These are phyloP conservation scores for Chytriomyces sp. DNA, from an alignment of 192 early-diverging fungal genomes.

Conservation along the genomic window DNA sequence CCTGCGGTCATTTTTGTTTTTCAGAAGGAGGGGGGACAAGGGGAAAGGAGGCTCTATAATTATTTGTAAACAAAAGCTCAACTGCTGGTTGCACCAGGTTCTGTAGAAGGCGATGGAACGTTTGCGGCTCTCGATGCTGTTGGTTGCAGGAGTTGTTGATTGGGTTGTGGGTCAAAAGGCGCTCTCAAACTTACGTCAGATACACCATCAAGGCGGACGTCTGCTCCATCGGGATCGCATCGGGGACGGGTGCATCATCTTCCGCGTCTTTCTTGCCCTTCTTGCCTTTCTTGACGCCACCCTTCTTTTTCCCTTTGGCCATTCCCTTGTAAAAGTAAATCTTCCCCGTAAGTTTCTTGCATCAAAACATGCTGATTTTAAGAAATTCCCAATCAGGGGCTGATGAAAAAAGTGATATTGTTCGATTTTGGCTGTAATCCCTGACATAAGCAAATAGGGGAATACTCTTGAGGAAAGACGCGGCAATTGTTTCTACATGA, in stretches of 20 bases:
- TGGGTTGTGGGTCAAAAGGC: neutral
- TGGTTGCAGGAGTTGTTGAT: neutral
- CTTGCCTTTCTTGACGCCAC: neutral
- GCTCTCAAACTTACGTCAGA: conserved; percentile 6
- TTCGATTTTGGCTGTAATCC: too few species aligned
- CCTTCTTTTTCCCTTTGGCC: neutral
- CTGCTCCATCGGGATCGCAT: conserved; percentile 14
- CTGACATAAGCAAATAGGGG: too few species aligned
- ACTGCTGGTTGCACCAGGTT: conserved; percentile 21
- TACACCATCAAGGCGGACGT: conserved; percentile 2
- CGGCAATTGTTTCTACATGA: too few species aligned
- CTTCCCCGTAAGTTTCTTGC: too few species aligned
- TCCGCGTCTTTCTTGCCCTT: neutral
- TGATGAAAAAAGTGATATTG: too few species aligned
- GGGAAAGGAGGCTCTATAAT: neutral
- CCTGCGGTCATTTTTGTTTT: neutral
- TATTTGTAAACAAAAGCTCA: neutral
- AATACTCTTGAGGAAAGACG: too few species aligned
- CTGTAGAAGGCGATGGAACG: conserved; percentile 24
- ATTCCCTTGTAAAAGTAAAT: neutral
- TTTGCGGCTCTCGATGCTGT: conserved; percentile 16
- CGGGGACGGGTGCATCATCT: conserved; percentile 8
- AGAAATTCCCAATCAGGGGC: too few species aligned
- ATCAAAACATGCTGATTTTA: too few species aligned
- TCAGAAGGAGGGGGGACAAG: neutral